A percentile compares a stretch with the other conserved stretches of the same genome.
These are phyloP conservation scores for Ganoderma meredithae DNA, from an alignment of 1,284 basidiomycete species.

Conservation along the genomic window DNA sequence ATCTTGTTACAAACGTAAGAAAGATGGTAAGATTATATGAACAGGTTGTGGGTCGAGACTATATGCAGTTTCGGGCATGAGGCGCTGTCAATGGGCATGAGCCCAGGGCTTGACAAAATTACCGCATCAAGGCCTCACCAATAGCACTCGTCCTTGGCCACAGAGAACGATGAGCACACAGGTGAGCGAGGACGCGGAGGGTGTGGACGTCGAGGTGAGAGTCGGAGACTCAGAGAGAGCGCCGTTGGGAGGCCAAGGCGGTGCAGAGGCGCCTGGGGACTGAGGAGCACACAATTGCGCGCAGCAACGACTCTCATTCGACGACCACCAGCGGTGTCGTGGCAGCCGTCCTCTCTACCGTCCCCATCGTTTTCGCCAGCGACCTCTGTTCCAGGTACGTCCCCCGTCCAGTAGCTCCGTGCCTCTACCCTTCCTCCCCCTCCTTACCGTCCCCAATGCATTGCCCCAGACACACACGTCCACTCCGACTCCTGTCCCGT, in stretches of 20 bases:
- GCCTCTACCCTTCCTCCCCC: conserved; percentile 44
- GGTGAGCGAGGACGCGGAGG: not conserved
- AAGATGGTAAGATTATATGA: no score
- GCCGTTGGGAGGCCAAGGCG: not conserved
- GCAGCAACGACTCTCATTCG: conserved; percentile 52
- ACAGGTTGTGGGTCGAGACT: no score
- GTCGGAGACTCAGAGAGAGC: not conserved
- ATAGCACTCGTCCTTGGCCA: not conserved
- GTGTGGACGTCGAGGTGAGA: not conserved
- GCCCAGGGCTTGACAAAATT: not conserved
- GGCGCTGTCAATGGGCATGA: no score
- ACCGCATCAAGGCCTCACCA: not conserved
- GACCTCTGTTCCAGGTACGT: conserved; percentile 38
- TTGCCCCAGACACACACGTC: conserved; percentile 40
- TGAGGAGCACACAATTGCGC: not conserved
- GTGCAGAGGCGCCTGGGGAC: conserved; percentile 5
- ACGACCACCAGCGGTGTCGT: conserved; percentile 42
- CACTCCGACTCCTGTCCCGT: conserved; percentile 38
- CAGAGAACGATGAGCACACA: not conserved
- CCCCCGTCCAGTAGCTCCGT: conserved; percentile 34
- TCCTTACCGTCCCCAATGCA: conserved; percentile 44
- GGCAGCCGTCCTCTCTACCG: conserved; percentile 19
- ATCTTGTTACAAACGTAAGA: not conserved
- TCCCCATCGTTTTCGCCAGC: conserved; percentile 29
- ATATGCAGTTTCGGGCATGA: not conserved